Conservation (phyloP, 2,329 filamentous ascomycete species). For the Xylariaceae sp. region DNA sequence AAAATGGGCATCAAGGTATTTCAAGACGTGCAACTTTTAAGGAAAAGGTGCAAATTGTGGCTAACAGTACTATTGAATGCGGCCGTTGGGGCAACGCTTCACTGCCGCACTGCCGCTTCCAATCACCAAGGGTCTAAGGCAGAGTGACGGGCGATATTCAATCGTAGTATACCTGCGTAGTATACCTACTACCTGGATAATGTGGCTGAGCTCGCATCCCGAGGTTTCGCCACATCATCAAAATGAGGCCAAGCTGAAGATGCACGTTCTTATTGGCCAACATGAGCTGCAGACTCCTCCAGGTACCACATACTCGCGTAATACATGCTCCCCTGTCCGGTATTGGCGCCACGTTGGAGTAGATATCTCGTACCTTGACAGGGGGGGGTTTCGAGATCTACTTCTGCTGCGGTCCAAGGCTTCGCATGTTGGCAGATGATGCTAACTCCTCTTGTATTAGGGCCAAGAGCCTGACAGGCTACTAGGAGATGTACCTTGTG, state of each 20-base stretch:
- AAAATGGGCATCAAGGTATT: no score
- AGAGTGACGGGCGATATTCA: conserved; percentile 17
- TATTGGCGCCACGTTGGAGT: not conserved
- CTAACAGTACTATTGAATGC: no score
- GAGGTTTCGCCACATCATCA: conserved; percentile 19
- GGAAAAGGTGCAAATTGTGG: no score
- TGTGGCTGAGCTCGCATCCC: conserved; percentile 24
- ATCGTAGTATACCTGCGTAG: not conserved
- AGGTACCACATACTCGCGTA: not conserved
- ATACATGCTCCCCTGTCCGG: not conserved
- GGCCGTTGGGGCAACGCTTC: no score
- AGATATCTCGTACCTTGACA: not conserved
- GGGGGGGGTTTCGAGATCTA: not conserved
- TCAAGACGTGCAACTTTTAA: no score
- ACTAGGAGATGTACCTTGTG: conserved; percentile 1
- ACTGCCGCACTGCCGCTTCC: no score
- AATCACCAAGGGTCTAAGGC: no score
- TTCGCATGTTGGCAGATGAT: conserved; percentile 18
- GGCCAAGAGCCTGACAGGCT: conserved; percentile 12
- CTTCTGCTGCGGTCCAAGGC: conserved; percentile 27
- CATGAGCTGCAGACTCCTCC: not conserved
- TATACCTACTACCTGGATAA: not conserved
- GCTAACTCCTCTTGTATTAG: conserved; percentile 19
- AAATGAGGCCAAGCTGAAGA: conserved; percentile 18
- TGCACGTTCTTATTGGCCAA: conserved; percentile 9